Evolutionary conservation across 805 yeast species (phyloP).

Genomic region (Lipomyces orientalis): DNA sequence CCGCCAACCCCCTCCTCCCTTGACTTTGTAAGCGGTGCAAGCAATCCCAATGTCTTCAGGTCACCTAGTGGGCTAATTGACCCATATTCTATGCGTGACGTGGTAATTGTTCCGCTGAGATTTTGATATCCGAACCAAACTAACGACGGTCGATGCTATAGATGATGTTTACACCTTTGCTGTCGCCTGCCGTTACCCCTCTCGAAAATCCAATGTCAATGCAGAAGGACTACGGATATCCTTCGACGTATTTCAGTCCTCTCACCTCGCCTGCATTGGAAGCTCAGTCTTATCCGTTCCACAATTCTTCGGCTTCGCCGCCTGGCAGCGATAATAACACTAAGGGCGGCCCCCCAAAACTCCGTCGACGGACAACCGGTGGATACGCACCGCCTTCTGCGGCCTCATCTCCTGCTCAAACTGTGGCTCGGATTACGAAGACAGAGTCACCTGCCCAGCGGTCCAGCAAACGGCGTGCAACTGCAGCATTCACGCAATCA

Average conservation of each 20-base stretch:
- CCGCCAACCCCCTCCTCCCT: conserved; percentile 38
- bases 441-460: conserved; percentile 14
- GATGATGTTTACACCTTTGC: conserved; percentile 66
- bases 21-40: conserved; percentile 17
- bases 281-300: conserved; percentile 32
- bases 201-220: conserved; percentile 46
- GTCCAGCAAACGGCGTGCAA: conserved; percentile 33
- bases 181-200: conserved; percentile 78
- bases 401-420: conserved; percentile 10
- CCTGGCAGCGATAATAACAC: neutral
- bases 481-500: conserved; percentile 21
- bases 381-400: conserved; percentile 7
- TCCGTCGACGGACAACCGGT: conserved; percentile 19
- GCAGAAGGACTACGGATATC: conserved; percentile 20
- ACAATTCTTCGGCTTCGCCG: conserved; percentile 13
- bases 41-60: conserved; percentile 16
- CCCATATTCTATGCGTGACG: conserved; percentile 23
- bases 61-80: conserved; percentile 32
- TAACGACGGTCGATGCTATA: neutral
- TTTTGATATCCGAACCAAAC: too few relatives aligned
- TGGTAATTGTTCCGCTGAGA: conserved; percentile 10
- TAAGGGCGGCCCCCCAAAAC: conserved; percentile 2
- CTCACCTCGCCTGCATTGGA: conserved; percentile 40
- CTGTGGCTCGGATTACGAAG: neutral
- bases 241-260: conserved; percentile 35